phyloP scores from a whole-genome alignment of 2,329 filamentous ascomycete genomes.

The Xylaria multiplex region DNA sequence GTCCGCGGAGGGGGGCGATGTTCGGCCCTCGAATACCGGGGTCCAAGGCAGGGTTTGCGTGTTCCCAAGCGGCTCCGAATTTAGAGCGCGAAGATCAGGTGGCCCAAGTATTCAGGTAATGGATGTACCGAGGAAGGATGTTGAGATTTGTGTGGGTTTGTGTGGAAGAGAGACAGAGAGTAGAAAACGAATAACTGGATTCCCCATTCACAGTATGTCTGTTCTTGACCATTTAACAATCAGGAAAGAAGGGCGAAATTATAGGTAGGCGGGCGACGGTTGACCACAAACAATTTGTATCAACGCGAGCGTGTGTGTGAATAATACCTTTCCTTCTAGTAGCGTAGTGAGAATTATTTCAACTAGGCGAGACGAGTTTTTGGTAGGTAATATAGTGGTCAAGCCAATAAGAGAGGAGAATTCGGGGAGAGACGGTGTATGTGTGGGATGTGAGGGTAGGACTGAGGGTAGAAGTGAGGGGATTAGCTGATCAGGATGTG shows the following conservation, averaged over 20 bases:
- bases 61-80: conserved; percentile 2
- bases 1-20: conserved; percentile 17
- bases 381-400: conserved; percentile 3
- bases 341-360: background rate
- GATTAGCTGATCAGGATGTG: conserved; percentile 30
- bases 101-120: background rate
- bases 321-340: conserved; percentile 1
- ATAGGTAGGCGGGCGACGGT: too few relatives aligned
- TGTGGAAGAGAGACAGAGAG: background rate
- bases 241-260: background rate
- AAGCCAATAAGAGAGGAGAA: conserved; percentile 8
- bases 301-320: conserved; percentile 18
- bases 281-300: conserved; percentile 15
- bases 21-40: conserved; percentile 23
- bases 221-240: background rate
- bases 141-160: background rate
- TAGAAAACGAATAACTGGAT: background rate
- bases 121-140: background rate
- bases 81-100: background rate
- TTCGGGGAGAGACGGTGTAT: conserved; percentile 20
- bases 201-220: background rate
- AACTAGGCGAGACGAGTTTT: conserved; percentile 5
- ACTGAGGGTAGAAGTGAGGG: conserved; percentile 16
- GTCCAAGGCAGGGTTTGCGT: conserved; percentile 17
- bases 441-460: conserved; percentile 5